Base-by-base conservation (phyloP, 106 monocot genomes). In the Hemerocallis citrina region DNA sequence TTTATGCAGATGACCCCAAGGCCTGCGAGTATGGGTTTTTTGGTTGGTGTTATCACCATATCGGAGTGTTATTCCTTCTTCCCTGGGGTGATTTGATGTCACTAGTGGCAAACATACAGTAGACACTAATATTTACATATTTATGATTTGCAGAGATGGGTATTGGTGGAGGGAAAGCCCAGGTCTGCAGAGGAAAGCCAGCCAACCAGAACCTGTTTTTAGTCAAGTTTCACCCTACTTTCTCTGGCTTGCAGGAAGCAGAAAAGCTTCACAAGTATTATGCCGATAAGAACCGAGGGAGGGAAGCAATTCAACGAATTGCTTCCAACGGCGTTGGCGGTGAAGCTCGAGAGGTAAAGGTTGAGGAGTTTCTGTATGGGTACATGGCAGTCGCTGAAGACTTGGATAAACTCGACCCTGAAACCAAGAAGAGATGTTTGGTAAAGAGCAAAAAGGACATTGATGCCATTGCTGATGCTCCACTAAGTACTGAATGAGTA, bases 381-480 rank as follows among this genome's bases (percentile, higher is more conserved):
- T 78, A 83, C 60, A 73, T 86, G 61, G 92, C 77, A 14, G 69
- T 74, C 24, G 68, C 73, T 16, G 92, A 83, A 36, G 92, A 92
- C 57, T 50, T 92, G 66, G 75, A 75, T 41, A 80, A 75, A 11
- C 80, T 92, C 7, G 80, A 83, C 42, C 57, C 59, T 8, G 89
- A 68, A 41, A 79, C 74, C 3, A 81, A 76, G 79, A 82, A 75
- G 27, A 78, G 78, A 40, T 79, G 76, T 29, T 4, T 71, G 42
- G 57, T 92, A 28, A 86, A 73, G 68, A 92, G 86, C 61, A 92
- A 64, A 75, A 83, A 72, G 45, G 92, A 86, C 10, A 86, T 92
- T 17, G 70, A 80, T 70, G 77, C 74, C 12, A 80, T 79, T 20
- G 91, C 77, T 0, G 82, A 82, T 63, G 85, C 82, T 32, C 76